Percentiles rank a stretch among this genome's conserved stretches.
phyloP scores from a whole-genome alignment of 2,329 filamentous ascomycete species.

The Furcasterigmium sp. region DNA sequence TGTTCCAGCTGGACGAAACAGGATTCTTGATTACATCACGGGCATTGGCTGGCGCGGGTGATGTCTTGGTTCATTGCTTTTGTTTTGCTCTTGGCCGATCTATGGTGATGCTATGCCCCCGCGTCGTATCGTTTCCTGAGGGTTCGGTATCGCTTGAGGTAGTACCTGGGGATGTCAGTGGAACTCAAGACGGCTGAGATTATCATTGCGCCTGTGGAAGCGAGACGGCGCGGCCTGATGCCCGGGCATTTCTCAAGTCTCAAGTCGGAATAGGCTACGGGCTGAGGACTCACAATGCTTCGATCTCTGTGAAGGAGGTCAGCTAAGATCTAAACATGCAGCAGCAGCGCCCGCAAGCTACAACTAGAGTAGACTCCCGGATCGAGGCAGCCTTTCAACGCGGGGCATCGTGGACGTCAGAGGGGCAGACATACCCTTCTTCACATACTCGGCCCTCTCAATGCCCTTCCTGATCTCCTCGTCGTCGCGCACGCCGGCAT shows the following conservation, averaged over 20 bases:
- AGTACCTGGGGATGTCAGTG: conserved; percentile 57
- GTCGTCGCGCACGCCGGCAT: conserved; percentile 65
- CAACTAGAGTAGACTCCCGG: too few relatives aligned
- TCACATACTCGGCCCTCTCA: conserved; percentile 77
- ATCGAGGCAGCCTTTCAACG: background rate
- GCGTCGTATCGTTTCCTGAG: conserved; percentile 70
- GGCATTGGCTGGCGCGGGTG: too few relatives aligned
- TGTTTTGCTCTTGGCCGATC: background rate
- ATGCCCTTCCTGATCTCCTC: conserved; percentile 72
- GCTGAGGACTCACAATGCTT: conserved; percentile 79
- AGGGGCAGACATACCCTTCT: conserved; percentile 59
- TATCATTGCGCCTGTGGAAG: too few relatives aligned
- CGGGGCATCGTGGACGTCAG: background rate
- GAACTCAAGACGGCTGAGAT: background rate
- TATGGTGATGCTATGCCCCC: conserved; percentile 3
- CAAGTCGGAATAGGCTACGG: too few relatives aligned
- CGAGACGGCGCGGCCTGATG: too few relatives aligned
- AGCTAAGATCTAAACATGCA: too few relatives aligned
- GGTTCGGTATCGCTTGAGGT: conserved; percentile 84
- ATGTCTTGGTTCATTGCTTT: background rate
- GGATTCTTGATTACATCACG: background rate
- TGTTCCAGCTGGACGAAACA: conserved; percentile 1
- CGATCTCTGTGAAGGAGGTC: conserved; percentile 60
- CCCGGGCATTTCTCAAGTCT: too few relatives aligned
- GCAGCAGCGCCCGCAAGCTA: too few relatives aligned